Conservation (phyloP, 805 yeast genomes). For the Zygosaccharomyces pseudorouxii region DNA sequence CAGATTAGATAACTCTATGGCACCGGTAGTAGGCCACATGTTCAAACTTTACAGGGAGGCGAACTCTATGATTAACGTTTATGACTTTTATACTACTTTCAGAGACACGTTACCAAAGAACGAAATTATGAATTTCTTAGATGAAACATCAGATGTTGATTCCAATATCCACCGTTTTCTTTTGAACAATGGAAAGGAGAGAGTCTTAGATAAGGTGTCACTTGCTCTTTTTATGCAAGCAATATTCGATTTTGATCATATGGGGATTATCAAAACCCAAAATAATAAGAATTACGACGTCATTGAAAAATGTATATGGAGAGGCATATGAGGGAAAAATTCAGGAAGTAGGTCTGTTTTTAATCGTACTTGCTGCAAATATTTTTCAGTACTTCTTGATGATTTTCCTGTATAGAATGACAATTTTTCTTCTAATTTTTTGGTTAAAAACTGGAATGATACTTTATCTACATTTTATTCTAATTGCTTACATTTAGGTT, state of each 20-base stretch:
- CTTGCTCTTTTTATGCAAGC: slow-evolving; percentile 73
- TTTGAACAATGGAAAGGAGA: slow-evolving; percentile 25
- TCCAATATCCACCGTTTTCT: slow-evolving; percentile 27
- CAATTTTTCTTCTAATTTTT: not conserved
- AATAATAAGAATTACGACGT: slow-evolving; percentile 34
- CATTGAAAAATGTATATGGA: slow-evolving; percentile 35
- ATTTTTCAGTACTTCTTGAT: too few relatives aligned
- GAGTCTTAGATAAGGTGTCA: slow-evolving; percentile 57
- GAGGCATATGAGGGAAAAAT: slow-evolving; percentile 24
- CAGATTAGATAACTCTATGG: slow-evolving; percentile 37
- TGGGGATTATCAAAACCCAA: slow-evolving; percentile 65
- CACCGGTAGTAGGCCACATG: slow-evolving; percentile 53
- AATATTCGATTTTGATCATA: slow-evolving; percentile 59
- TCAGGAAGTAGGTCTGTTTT: too few relatives aligned
- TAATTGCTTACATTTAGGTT: slow-evolving; percentile 37
- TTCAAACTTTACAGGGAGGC: slow-evolving; percentile 77
- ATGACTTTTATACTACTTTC: slow-evolving; percentile 63
- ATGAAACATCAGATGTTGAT: slow-evolving; percentile 27
- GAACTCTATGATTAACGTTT: slow-evolving; percentile 58
- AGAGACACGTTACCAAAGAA: slow-evolving; percentile 43
- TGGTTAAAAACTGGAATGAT: not conserved
- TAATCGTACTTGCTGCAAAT: not conserved
- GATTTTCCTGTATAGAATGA: not conserved
- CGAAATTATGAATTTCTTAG: slow-evolving; percentile 26
- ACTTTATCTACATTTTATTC: not conserved